A percentile compares a stretch with the other conserved stretches of the same genome.
Conservation (phyloP, 345 rosid genomes). For the Trapa bicornis region DNA sequence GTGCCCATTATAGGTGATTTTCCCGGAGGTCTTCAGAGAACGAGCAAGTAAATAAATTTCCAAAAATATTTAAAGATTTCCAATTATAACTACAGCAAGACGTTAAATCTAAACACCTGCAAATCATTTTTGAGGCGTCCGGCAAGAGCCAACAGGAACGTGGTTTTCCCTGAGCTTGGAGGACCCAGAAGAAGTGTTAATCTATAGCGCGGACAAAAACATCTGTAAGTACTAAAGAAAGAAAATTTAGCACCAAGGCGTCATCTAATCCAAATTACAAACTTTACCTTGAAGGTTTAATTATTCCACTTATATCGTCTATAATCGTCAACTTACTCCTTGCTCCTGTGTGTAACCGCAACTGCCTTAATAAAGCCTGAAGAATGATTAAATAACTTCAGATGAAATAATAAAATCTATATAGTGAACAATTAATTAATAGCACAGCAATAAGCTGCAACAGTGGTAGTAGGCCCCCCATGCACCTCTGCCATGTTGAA, state of each 20-base stretch:
- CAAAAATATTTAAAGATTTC: not conserved
- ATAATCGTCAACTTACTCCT: constrained; percentile 77
- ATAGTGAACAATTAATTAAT: not conserved
- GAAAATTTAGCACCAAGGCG: not conserved
- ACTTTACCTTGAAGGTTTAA: constrained; percentile 81
- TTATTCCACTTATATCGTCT: constrained; percentile 59
- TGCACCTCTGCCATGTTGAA: constrained; percentile 81
- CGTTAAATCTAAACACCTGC: constrained; percentile 34
- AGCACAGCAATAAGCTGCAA: not conserved
- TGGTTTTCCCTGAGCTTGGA: constrained; percentile 97
- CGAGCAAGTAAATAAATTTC: constrained; percentile 7
- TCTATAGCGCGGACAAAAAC: constrained; percentile 20
- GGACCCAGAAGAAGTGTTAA: constrained; percentile 90
- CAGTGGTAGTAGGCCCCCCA: not conserved
- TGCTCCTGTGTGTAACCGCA: constrained; percentile 38
- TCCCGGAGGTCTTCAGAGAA: constrained; percentile 55
- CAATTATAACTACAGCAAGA: not conserved
- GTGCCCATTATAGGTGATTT: constrained; percentile 72
- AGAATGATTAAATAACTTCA: constrained; percentile 2
- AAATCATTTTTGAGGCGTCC: constrained; percentile 65
- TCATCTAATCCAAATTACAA: not conserved
- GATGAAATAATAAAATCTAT: not conserved
- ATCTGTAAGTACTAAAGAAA: not conserved
- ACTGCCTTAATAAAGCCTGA: constrained; percentile 61
- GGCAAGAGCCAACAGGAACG: constrained; percentile 80